phyloP scores from a whole-genome alignment of 306 rosid genomes.

The Pyrus bretschneideri region DNA sequence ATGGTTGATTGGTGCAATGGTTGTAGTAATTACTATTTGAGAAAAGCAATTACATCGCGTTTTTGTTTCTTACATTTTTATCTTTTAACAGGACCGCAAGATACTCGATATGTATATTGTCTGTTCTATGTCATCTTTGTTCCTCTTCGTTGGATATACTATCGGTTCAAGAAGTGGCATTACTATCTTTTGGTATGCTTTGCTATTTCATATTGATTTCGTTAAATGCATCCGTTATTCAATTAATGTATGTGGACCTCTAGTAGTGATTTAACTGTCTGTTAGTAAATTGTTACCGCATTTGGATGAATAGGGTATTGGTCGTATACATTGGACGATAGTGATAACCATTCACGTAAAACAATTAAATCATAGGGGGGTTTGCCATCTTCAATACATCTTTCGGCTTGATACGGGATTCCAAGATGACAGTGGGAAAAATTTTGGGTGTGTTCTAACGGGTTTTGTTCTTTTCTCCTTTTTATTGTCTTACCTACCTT shows the following conservation, averaged over 20 bases:
- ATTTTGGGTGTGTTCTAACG: neutral
- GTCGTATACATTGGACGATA: neutral
- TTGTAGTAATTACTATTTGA: neutral
- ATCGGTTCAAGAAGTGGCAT: conserved; percentile 94
- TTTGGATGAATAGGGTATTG: neutral
- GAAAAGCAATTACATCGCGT: neutral
- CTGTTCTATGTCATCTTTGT: conserved; percentile 76
- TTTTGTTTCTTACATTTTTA: neutral
- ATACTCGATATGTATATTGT: conserved; percentile 70
- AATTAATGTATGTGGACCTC: neutral
- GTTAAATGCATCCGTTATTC: neutral
- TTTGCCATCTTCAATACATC: neutral
- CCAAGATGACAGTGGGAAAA: neutral
- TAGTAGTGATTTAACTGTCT: neutral
- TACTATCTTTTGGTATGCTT: conserved; percentile 82
- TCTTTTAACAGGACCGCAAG: conserved; percentile 74
- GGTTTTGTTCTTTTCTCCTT: neutral
- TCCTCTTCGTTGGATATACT: conserved; percentile 95
- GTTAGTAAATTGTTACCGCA: neutral
- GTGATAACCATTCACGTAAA: neutral
- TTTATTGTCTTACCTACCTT: neutral
- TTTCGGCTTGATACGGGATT: neutral
- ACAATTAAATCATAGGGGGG: neutral
- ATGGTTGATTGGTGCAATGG: neutral
- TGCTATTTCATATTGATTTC: neutral